Conservation (phyloP, 2,329 filamentous ascomycete species). For the Monosporascus sp. region DNA sequence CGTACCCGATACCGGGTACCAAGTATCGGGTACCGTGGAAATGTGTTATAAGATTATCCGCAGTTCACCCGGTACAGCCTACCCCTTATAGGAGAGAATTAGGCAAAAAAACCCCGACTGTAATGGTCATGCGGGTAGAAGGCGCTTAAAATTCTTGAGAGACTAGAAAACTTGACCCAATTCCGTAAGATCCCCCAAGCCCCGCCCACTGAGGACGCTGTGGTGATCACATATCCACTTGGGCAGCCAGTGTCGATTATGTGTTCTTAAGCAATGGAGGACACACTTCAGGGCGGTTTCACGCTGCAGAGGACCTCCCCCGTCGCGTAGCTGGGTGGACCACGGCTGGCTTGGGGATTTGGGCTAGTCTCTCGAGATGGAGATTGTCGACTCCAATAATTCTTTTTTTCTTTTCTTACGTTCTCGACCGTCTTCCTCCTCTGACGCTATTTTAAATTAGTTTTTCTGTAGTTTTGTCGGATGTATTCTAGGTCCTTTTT, state of each 20-base stretch:
- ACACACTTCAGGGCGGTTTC: slow-evolving; percentile 64
- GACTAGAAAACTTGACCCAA: slow-evolving; percentile 40
- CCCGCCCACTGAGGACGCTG: slow-evolving; percentile 64
- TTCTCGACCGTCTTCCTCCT: too few relatives aligned
- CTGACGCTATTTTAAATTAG: too few relatives aligned
- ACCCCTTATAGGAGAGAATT: slow-evolving; percentile 8
- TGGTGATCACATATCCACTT: slow-evolving; percentile 61
- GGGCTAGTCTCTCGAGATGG: slow-evolving; percentile 52
- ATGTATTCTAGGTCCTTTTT: too few relatives aligned
- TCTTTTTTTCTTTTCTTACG: slow-evolving; percentile 27
- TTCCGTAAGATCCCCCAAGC: slow-evolving; percentile 49
- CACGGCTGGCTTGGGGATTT: slow-evolving; percentile 57
- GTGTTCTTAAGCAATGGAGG: slow-evolving; percentile 64
- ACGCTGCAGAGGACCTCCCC: slow-evolving; percentile 70
- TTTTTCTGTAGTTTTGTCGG: too few relatives aligned
- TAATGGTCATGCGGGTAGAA: slow-evolving; percentile 58
- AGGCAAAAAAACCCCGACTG: slow-evolving; percentile 37
- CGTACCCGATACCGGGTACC: background rate
- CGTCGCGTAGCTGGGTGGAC: slow-evolving; percentile 67
- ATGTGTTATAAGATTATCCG: background rate
- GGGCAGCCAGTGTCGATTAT: slow-evolving; percentile 63
- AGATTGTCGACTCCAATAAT: slow-evolving; percentile 42
- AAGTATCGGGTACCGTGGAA: background rate
- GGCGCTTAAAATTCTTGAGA: slow-evolving; percentile 46
- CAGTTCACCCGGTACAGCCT: slow-evolving; percentile 2